Conservation (phyloP, 2,329 filamentous ascomycete genomes). For the Trichoderma atrobrunneum region DNA sequence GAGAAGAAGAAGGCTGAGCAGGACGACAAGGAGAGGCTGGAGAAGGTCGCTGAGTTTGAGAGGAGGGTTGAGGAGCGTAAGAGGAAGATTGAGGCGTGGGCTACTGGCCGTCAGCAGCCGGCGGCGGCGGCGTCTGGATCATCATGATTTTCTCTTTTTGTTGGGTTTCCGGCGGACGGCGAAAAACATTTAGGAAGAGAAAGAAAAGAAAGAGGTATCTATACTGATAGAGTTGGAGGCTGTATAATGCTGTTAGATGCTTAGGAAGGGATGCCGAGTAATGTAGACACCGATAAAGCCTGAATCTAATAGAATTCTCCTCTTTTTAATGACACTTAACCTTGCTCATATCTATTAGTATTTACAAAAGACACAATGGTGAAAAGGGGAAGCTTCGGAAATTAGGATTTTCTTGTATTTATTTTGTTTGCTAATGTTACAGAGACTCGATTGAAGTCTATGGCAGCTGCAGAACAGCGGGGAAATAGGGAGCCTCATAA, state of each 20-base stretch:
- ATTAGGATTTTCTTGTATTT: background rate
- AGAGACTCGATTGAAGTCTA: conserved; percentile 36
- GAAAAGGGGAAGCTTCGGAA: background rate
- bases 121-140: background rate
- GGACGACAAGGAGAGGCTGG: conserved; percentile 50
- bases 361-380: background rate
- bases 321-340: background rate
- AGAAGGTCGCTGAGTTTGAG: conserved; percentile 60
- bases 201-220: background rate
- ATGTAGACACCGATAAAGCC: background rate
- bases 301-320: conserved; percentile 5
- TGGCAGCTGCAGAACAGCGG: conserved; percentile 31
- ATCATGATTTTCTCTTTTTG: background rate
- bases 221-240: background rate
- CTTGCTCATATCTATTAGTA: background rate
- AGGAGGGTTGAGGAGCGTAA: conserved; percentile 52
- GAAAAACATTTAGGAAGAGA: background rate
- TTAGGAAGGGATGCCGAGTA: background rate
- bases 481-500: conserved; percentile 22
- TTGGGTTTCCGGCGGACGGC: background rate
- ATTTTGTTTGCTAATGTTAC: conserved; percentile 33
- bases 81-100: conserved; percentile 48
- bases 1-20: conserved; percentile 47
- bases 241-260: conserved; percentile 1
- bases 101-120: conserved; percentile 33